These are phyloP conservation scores for Dictyostelium discoideum DNA, from an alignment of 78 protist species.

Conservation along the genomic window DNA sequence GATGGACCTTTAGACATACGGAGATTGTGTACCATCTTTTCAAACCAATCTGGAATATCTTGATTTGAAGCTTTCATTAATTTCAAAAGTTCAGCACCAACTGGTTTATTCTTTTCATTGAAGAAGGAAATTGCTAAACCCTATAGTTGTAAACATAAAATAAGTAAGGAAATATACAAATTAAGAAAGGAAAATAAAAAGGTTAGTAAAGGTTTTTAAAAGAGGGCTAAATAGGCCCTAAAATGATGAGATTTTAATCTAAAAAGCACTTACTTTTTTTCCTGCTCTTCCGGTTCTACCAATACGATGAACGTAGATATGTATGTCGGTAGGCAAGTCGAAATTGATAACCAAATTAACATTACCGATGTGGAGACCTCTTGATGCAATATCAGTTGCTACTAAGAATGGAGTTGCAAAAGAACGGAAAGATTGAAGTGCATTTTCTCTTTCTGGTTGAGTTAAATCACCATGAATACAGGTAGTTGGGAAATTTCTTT, in stretches of 20 bases:
- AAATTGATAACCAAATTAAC: constrained; percentile 90
- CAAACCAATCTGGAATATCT: constrained; percentile 82
- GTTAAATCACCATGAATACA: constrained; percentile 99
- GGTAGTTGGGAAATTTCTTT: constrained; percentile 78
- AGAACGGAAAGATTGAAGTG: constrained; percentile 88
- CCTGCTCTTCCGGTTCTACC: constrained; percentile 22
- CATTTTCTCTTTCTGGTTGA: constrained; percentile 97
- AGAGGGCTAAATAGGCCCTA: too few species aligned
- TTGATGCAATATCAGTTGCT: constrained; percentile 99
- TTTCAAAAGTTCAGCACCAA: constrained; percentile 14
- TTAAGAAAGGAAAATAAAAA: too few species aligned
- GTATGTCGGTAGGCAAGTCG: constrained; percentile 81
- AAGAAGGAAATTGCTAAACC: constrained; percentile 72
- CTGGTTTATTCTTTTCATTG: constrained; percentile 67
- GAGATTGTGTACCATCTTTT: constrained; percentile 23
- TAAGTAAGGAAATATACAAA: too few species aligned
- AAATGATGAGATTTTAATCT: too few species aligned
- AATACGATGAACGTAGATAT: constrained; percentile 88
- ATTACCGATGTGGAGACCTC: constrained; percentile 98
- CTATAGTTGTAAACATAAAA: not conserved
- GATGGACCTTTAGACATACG: constrained; percentile 30
- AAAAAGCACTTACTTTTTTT: too few species aligned
- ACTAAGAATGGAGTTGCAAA: constrained; percentile 92
- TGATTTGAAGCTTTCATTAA: constrained; percentile 59
- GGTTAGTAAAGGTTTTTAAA: too few species aligned